Evolutionary conservation across 768 basidiomycete genomes (phyloP).

Genomic region (Phylloporus rhodoxanthus): DNA sequence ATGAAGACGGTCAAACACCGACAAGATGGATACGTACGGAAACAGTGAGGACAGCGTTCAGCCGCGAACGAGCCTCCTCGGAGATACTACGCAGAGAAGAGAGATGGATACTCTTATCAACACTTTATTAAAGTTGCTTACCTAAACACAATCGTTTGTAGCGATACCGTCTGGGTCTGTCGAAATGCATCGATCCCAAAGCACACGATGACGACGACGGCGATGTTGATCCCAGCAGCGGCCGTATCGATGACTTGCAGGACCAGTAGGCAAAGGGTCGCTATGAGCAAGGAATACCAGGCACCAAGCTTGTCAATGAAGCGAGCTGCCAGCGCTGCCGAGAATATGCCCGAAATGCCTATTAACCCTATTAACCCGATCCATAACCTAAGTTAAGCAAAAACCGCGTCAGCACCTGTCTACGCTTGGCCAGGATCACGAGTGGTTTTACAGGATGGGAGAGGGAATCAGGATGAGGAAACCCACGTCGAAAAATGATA

Average conservation of each 20-base stretch:
- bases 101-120: background rate
- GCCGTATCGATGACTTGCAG: constrained; percentile 32
- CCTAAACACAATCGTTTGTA: constrained; percentile 25
- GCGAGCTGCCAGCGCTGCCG: constrained; percentile 24
- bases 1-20: background rate
- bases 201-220: constrained; percentile 36
- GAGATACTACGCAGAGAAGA: constrained; percentile 18
- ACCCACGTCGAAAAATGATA: constrained; percentile 35
- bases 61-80: constrained; percentile 24
- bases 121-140: constrained; percentile 3
- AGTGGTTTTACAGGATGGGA: background rate
- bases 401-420: background rate
- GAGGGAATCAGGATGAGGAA: background rate
- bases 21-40: constrained; percentile 19
- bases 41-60: constrained; percentile 25
- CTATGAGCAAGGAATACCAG: constrained; percentile 39
- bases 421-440: background rate
- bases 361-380: constrained; percentile 47
- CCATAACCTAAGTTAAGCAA: constrained; percentile 14
- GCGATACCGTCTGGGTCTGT: constrained; percentile 36
- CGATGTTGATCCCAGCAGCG: constrained; percentile 35
- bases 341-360: constrained; percentile 36
- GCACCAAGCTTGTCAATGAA: constrained; percentile 32
- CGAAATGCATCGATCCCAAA: constrained; percentile 38
- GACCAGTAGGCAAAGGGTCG: constrained; percentile 26